Base-by-base conservation (phyloP, 345 rosid species). In the Pistacia vera region DNA sequence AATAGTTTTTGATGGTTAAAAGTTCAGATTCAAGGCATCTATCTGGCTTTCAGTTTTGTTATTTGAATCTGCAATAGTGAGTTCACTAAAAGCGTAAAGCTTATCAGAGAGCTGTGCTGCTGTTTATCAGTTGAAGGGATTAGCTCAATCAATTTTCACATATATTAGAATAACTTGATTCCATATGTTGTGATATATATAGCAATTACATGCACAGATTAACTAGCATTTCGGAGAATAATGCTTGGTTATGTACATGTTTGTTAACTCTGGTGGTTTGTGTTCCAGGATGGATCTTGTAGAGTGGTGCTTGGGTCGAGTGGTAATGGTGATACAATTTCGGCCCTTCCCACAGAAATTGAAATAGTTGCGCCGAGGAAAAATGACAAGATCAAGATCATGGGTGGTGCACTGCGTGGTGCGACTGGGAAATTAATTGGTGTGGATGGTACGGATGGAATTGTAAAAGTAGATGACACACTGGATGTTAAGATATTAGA, bases 401-500 rank as follows among this genome's bases (percentile, higher is more conserved):
- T 90, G 83, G 96, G 97, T 3, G 98, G 99, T 6, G 81, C 85
- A 1, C 87, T 81, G 38, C 99, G 97, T 0, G 99, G 98, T n/a
- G 83, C 86, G 33, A 90, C 89, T 0, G 99, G 98, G 75, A 95
- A 93, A 82, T 84, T 93, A 70, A 93, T 95, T 6, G 99, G 99
- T 67, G 97, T 95, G 35, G 98, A 93, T 63, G 99, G 94, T 1
- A 84, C 94, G 0, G 98, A 95, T 63, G 96, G 98, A 51, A 95
- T 93, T 70, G 97, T 93, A 41, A 93, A 89, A 84, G 80, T 95
- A 20, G 96, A 94, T 73, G 97, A 88, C 63, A 91, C 89, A 56
- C 90, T 95, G 25, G 99, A 95, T 41, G 98, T 95, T 48, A 92
- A 90, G 92, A 93, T 95, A 81, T 88, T 95, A 78, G 98, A 91